These are phyloP conservation scores for Amesomyces nigricolor DNA, from an alignment of 2,329 filamentous ascomycete genomes.

Conservation along the genomic window DNA sequence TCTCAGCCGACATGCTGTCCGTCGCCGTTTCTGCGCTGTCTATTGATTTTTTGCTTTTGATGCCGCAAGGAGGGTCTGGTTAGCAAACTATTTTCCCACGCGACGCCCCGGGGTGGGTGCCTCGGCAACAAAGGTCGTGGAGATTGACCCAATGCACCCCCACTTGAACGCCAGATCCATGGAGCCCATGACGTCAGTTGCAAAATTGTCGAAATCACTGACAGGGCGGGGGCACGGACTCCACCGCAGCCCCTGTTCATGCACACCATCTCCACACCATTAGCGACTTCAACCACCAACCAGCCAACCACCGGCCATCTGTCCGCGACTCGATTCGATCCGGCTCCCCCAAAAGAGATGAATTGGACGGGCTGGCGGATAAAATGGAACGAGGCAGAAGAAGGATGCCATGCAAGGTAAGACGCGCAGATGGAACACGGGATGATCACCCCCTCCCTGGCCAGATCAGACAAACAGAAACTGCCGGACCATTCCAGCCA, in stretches of 20 bases:
- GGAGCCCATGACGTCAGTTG: conserved; percentile 5
- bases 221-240: neutral
- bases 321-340: no score
- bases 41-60: neutral
- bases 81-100: neutral
- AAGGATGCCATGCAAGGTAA: no score
- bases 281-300: no score
- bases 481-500: neutral
- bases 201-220: neutral
- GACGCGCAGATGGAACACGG: no score
- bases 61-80: neutral
- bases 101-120: neutral
- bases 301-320: no score
- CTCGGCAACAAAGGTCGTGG: neutral
- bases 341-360: no score
- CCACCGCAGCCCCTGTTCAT: no score
- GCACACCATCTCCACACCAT: no score
- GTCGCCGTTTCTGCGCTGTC: neutral
- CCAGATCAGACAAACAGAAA: neutral
- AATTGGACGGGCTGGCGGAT: no score
- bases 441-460: neutral
- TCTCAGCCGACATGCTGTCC: conserved; percentile 1
- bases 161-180: neutral
- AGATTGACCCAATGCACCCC: neutral
- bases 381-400: no score